Percentiles rank a stretch among this genome's conserved stretches.
phyloP scores from a whole-genome alignment of 176 grass and related monocot species.

The Phyllostachys edulis region DNA sequence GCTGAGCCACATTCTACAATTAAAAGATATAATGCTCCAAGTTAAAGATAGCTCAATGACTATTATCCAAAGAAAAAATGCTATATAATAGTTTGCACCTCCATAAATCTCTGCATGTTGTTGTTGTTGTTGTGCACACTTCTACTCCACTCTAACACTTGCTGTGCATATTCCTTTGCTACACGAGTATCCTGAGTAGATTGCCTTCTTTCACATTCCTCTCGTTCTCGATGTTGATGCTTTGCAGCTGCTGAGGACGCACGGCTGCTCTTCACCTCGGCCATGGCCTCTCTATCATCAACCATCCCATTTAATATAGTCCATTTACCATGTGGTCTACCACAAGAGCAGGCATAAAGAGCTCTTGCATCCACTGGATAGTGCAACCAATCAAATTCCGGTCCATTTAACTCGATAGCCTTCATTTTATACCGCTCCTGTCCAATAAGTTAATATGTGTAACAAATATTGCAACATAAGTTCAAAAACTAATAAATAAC shows the following conservation, averaged over 20 bases:
- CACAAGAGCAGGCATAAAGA: background rate
- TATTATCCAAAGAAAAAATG: background rate
- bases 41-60: background rate
- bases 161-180: background rate
- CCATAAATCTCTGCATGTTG: background rate
- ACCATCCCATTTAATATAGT: background rate
- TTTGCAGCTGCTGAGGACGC: too few relatives aligned
- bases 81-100: background rate
- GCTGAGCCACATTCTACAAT: background rate
- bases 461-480: background rate
- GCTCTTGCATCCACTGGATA: background rate
- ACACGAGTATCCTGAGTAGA: too few relatives aligned
- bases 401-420: background rate
- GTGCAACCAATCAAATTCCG: background rate
- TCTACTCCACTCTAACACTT: background rate
- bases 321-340: background rate
- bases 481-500: background rate
- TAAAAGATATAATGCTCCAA: background rate
- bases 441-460: background rate
- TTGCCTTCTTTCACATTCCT: too few relatives aligned
- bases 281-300: background rate
- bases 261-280: background rate
- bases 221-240: too few relatives aligned
- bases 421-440: background rate
- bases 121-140: background rate